phyloP scores from a whole-genome alignment of 345 rosid genomes.

The Firmiana major region DNA sequence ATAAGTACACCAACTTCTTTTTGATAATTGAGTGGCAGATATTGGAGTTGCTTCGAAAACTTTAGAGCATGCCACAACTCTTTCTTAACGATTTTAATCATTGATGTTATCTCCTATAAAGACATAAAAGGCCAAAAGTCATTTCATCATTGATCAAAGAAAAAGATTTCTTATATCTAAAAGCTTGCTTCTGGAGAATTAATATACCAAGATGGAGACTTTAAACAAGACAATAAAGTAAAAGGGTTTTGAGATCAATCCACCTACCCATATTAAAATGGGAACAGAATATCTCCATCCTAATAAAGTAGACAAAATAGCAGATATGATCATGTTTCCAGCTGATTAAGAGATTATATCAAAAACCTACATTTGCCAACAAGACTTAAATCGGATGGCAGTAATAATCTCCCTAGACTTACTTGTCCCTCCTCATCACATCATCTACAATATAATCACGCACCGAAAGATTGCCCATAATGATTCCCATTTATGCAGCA shows the following conservation, averaged over 20 bases:
- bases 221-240: not conserved
- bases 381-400: not conserved
- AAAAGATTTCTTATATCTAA: not conserved
- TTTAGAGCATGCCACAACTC: too few species aligned
- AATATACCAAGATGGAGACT: not conserved
- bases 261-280: slow-evolving; percentile 7
- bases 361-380: not conserved
- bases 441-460: not conserved
- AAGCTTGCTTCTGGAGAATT: slow-evolving; percentile 1
- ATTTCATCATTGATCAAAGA: not conserved
- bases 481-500: not conserved
- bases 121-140: slow-evolving; percentile 2
- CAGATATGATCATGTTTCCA: not conserved
- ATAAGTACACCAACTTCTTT: too few species aligned
- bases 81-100: not conserved
- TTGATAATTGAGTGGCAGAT: too few species aligned
- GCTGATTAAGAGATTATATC: not conserved
- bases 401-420: not conserved
- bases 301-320: not conserved
- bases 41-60: too few species aligned
- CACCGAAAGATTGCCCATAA: not conserved
- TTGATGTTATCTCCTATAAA: not conserved
- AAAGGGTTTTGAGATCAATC: not conserved
- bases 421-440: not conserved
- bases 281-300: not conserved